Base-by-base conservation (phyloP, 2,329 filamentous ascomycete genomes). In the Chrysosporium queenslandicum region DNA sequence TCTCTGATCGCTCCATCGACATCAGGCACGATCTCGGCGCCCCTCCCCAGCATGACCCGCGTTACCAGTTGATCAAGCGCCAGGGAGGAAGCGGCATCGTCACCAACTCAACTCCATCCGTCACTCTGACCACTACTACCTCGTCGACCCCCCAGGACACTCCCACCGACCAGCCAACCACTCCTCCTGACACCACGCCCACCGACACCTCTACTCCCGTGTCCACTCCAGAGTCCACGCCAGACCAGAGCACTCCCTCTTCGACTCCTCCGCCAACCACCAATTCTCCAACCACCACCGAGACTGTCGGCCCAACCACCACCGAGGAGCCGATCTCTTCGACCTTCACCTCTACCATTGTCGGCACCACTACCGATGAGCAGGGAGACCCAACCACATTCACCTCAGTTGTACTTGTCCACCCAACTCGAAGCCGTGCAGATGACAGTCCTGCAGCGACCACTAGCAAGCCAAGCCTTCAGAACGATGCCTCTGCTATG, bases 371-470 rank as follows among this genome's bases (percentile, higher is more conserved):
- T 23, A 74, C 71, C 11, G 54, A 69, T 9, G 57, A 69, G 16
- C 62, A 75, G 53, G 73, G 73, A n/a, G 62, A 60, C 14, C 50
- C 67, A 20, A 65, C 63, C 56, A 74, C 72, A 39, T 64, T 71
- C 54, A 75, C 73, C 9, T 65, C 68, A 36, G 61, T 73, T n/a
- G 70, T 72, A 2, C 63, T 74, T 30, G 68, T 74, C 41, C 64
- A 71, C 40, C 69, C 70, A 8, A 65, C 66, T 12, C 53, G 58
- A 21, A 55, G 57, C 4, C 61, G 60, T 1, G 60, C 55, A 21
- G 52, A 58, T 2, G 60, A 62, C 1, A 55, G 52, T 1, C 46
- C 51, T 14, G 57, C 54, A 12, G 57, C 55, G 7, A 50, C 56
- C 14, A 58, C 53, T 21, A 47, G n/a, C 12, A 56, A 63, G 3